A percentile compares a stretch with the other conserved stretches of the same genome.
Conservation (phyloP, 192 early-diverging fungal species). For the Dissophora globulifera region DNA sequence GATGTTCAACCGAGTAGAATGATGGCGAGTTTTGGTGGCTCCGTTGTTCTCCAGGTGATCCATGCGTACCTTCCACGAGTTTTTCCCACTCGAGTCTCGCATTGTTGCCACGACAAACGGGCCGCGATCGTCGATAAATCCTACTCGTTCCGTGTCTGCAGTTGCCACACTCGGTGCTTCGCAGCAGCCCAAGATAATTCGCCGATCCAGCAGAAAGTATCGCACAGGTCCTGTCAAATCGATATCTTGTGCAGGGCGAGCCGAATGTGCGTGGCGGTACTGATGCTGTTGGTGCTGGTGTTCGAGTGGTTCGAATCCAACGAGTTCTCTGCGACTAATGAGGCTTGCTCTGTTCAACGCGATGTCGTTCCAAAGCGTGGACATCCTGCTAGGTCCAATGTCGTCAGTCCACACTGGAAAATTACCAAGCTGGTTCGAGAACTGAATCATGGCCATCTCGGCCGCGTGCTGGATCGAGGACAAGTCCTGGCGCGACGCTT, state of each 20-base stretch:
- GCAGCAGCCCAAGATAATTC: constrained; percentile 74
- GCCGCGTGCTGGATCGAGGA: constrained; percentile 76
- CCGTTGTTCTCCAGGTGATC: constrained; percentile 5
- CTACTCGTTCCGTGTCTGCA: background rate
- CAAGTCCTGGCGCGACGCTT: constrained; percentile 51
- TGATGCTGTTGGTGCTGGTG: constrained; percentile 9
- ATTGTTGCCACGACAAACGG: constrained; percentile 69
- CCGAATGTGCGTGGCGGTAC: background rate
- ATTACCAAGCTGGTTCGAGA: constrained; percentile 77
- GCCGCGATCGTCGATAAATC: constrained; percentile 12
- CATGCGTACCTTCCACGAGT: constrained; percentile 71
- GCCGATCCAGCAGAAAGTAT: constrained; percentile 76
- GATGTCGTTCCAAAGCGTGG: constrained; percentile 74
- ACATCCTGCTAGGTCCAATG: constrained; percentile 68
- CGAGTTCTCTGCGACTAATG: background rate
- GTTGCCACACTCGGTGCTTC: constrained; percentile 57
- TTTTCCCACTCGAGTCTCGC: constrained; percentile 77
- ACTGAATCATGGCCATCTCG: constrained; percentile 74
- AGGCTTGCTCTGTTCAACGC: constrained; percentile 24
- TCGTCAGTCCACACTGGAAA: constrained; percentile 74
- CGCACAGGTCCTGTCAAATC: constrained; percentile 59
- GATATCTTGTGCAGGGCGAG: background rate
- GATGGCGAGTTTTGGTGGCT: background rate
- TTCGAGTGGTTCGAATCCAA: constrained; percentile 11
- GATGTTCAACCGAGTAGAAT: background rate